Conservation (phyloP, 2,329 filamentous ascomycete species). For the Pseudogymnoascus sp. region DNA sequence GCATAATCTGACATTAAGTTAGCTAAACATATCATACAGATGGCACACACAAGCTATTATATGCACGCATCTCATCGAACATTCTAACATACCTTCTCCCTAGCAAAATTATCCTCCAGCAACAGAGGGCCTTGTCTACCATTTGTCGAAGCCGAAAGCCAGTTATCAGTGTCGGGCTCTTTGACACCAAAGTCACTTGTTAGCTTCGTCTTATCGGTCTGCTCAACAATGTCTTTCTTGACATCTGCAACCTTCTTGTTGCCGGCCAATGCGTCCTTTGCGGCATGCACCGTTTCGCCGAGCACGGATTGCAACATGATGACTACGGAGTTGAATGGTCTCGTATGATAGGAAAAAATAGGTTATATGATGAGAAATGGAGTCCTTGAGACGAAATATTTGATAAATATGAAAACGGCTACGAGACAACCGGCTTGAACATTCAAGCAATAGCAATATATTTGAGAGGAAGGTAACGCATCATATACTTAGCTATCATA, state of each 20-base stretch:
- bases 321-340: not conserved
- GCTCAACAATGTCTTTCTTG: slow-evolving; percentile 45
- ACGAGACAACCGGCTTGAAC: not conserved
- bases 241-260: slow-evolving; percentile 26
- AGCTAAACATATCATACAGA: not conserved
- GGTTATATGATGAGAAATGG: not conserved
- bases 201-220: slow-evolving; percentile 50
- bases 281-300: slow-evolving; percentile 1
- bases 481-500: not conserved
- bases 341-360: not conserved
- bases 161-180: slow-evolving; percentile 67
- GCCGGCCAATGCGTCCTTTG: not conserved
- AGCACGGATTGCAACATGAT: slow-evolving; percentile 4
- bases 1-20: slow-evolving; percentile 46
- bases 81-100: slow-evolving; percentile 56
- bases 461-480: not conserved
- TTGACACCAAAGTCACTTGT: slow-evolving; percentile 74
- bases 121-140: slow-evolving; percentile 59
- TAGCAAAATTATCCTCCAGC: slow-evolving; percentile 62
- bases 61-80: slow-evolving; percentile 14
- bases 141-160: slow-evolving; percentile 58
- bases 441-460: not conserved
- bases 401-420: slow-evolving; percentile 1
- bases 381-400: not conserved
- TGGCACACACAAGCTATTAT: slow-evolving; percentile 15